These are phyloP conservation scores for Babesia ovis DNA, from an alignment of 169 alveolate genomes.

Conservation along the genomic window DNA sequence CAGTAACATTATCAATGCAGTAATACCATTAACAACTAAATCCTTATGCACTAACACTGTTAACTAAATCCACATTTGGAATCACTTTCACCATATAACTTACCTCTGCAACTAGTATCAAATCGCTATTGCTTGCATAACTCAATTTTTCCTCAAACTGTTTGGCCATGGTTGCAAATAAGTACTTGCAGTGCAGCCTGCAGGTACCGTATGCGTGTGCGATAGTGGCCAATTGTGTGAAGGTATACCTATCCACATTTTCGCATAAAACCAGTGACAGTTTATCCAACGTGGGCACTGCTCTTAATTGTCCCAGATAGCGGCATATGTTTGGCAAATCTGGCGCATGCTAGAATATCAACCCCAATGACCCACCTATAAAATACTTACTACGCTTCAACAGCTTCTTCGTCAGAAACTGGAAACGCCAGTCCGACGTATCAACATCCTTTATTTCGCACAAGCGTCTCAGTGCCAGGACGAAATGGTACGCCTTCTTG, in stretches of 20 bases:
- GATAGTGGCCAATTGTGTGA: conserved; percentile 72
- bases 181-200: conserved; percentile 73
- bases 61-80: background rate
- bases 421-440: conserved; percentile 80
- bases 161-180: conserved; percentile 65
- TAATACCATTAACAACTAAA: too few species aligned
- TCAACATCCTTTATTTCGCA: conserved; percentile 79
- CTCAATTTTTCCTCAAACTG: conserved; percentile 40
- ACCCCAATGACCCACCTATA: conserved; percentile 24
- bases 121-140: conserved; percentile 37
- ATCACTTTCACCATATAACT: background rate
- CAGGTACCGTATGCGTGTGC: conserved; percentile 71
- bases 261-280: conserved; percentile 65
- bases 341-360: background rate
- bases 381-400: conserved; percentile 69
- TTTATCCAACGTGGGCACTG: conserved; percentile 75
- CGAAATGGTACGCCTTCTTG: conserved; percentile 75
- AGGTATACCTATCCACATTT: conserved; percentile 65
- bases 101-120: conserved; percentile 48
- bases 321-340: conserved; percentile 80
- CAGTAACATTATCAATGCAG: too few species aligned
- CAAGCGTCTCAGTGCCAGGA: conserved; percentile 74
- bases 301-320: conserved; percentile 72
- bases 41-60: background rate
- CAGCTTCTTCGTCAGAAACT: conserved; percentile 69